Evolutionary conservation across 495 filamentous ascomycete species (phyloP).

Genomic region (Podospora comata): DNA sequence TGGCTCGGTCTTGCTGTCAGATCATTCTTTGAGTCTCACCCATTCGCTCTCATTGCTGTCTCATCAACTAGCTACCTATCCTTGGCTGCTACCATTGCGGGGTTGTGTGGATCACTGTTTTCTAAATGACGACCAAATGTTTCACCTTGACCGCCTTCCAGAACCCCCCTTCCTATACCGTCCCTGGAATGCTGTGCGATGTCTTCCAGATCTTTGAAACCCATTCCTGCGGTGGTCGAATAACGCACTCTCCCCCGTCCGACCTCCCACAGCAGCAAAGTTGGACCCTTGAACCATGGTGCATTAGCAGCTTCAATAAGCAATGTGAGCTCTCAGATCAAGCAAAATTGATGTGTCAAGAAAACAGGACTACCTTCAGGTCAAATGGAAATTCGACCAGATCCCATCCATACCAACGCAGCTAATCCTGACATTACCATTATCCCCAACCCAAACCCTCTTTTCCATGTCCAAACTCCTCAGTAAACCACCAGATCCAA

Average conservation of each 20-base stretch:
- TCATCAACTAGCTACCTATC: too few species aligned
- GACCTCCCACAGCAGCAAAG: background rate
- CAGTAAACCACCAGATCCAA: background rate
- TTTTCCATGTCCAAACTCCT: background rate
- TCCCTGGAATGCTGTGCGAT: background rate
- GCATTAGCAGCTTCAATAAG: background rate
- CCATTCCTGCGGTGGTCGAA: too few species aligned
- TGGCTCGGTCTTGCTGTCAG: too few species aligned
- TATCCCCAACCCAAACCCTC: background rate
- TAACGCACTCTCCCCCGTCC: too few species aligned
- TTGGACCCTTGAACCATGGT: background rate
- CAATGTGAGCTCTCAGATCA: background rate
- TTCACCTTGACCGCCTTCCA: background rate
- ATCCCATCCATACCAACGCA: background rate
- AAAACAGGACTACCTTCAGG: background rate
- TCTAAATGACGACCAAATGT: background rate
- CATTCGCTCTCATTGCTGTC: too few species aligned
- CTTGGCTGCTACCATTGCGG: background rate
- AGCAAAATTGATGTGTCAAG: background rate
- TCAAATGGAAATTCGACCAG: background rate
- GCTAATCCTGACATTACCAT: background rate
- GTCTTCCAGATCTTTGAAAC: background rate
- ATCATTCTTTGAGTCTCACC: too few species aligned
- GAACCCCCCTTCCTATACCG: background rate
- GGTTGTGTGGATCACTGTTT: background rate